A percentile compares a stretch with the other conserved stretches of the same genome.
These are phyloP conservation scores for Boechera retrofracta DNA, from an alignment of 345 rosid genomes.

Conservation along the genomic window DNA sequence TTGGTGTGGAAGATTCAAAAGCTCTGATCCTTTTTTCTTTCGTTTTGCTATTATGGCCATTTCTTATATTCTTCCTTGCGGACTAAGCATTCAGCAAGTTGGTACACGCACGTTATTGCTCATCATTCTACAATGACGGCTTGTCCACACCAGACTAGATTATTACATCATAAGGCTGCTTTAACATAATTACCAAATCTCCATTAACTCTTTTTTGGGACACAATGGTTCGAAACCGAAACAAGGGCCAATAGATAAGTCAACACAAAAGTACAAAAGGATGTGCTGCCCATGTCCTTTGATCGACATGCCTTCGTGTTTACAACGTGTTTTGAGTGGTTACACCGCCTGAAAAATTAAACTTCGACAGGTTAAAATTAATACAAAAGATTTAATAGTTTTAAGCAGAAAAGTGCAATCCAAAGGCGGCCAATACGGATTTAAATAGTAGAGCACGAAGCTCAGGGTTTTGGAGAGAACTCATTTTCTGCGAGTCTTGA, in stretches of 20 bases:
- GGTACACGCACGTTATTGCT: slow-evolving; percentile 35
- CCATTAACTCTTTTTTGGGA: background rate
- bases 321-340: slow-evolving; percentile 16
- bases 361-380: background rate
- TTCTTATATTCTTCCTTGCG: background rate
- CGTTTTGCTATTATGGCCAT: too few relatives aligned
- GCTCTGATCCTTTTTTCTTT: too few relatives aligned
- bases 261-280: slow-evolving; percentile 21
- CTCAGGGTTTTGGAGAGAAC: background rate
- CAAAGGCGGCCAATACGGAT: slow-evolving; percentile 19
- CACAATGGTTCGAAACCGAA: slow-evolving; percentile 26
- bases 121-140: slow-evolving; percentile 44
- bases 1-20: slow-evolving; percentile 35
- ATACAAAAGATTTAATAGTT: background rate
- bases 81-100: slow-evolving; percentile 36
- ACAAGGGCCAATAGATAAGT: slow-evolving; percentile 17
- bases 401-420: background rate
- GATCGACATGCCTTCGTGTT: slow-evolving; percentile 20
- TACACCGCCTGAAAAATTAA: slow-evolving; percentile 4
- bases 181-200: background rate
- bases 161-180: background rate
- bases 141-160: slow-evolving; percentile 25
- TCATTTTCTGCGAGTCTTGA: slow-evolving; percentile 26
- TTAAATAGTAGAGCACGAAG: slow-evolving; percentile 13
- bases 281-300: slow-evolving; percentile 30